Conservation (phyloP, 192 early-diverging fungal species). For the Coemansia sp. region DNA sequence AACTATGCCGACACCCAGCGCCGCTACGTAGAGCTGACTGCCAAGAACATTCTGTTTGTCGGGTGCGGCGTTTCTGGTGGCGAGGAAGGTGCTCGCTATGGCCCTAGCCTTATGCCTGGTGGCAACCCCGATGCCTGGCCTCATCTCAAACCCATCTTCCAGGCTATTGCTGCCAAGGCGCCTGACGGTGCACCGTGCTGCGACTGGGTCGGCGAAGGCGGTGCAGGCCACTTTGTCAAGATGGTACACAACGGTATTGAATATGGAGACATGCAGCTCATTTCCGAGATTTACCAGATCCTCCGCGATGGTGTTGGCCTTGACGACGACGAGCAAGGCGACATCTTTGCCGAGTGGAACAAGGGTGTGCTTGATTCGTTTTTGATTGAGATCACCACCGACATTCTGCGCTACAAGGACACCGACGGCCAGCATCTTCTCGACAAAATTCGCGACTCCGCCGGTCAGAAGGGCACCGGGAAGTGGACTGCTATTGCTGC, state of each 20-base stretch:
- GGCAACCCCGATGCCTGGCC: conserved; percentile 93
- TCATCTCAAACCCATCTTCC: conserved; percentile 94
- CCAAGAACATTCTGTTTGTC: conserved; percentile 92
- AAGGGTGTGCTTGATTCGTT: conserved; percentile 96
- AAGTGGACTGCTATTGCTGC: conserved; percentile 98
- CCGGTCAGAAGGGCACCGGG: conserved; percentile 97
- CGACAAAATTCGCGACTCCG: conserved; percentile 94
- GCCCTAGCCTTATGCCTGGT: conserved; percentile 97
- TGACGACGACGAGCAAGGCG: conserved; percentile 83
- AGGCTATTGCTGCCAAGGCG: conserved; percentile 90
- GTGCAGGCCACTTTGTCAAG: conserved; percentile 99
- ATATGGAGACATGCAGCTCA: conserved; percentile 99
- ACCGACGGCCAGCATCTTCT: conserved; percentile 83
- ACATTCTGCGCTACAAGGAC: conserved; percentile 94
- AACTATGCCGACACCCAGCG: conserved; percentile 97
- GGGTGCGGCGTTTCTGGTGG: conserved; percentile 98
- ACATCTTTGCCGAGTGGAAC: conserved; percentile 94
- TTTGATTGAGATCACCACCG: conserved; percentile 94
- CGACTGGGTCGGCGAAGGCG: conserved; percentile 98
- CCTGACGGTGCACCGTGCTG: conserved; percentile 86
- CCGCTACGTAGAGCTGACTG: conserved; percentile 83
- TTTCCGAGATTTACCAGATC: conserved; percentile 93
- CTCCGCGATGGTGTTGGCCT: conserved; percentile 86
- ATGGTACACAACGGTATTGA: conserved; percentile 99
- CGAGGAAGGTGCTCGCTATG: conserved; percentile 97